Conservation (phyloP, 331 rosid species). For the Stylosanthes scabra region DNA sequence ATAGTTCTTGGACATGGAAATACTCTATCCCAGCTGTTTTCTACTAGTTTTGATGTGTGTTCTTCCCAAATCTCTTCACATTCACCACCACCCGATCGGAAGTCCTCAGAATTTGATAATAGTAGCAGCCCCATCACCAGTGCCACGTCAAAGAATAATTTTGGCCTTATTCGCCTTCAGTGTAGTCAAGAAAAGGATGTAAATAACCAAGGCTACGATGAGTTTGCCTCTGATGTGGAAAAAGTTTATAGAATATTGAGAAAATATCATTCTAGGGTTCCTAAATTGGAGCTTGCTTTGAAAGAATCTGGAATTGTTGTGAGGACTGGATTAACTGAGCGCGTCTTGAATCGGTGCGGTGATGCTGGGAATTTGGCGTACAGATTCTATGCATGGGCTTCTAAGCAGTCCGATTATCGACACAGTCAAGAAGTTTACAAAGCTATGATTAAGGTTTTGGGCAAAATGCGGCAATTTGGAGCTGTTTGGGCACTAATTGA, state of each 20-base stretch:
- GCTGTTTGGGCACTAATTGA: slow-evolving; percentile 83
- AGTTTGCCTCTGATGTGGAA: slow-evolving; percentile 74
- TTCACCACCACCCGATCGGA: slow-evolving; percentile 8
- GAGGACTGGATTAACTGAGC: slow-evolving; percentile 70
- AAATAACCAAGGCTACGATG: slow-evolving; percentile 45
- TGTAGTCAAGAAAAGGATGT: slow-evolving; percentile 14
- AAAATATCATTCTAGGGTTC: slow-evolving; percentile 75
- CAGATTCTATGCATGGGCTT: slow-evolving; percentile 75
- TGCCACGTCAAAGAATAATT: slow-evolving; percentile 23
- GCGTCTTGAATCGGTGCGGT: slow-evolving; percentile 73
- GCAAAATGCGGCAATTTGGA: slow-evolving; percentile 87
- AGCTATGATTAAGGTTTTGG: slow-evolving; percentile 70
- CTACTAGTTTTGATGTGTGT: slow-evolving; percentile 25
- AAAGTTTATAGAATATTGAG: slow-evolving; percentile 68
- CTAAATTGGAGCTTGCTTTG: slow-evolving; percentile 79
- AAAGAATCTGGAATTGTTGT: slow-evolving; percentile 73
- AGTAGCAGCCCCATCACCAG: not conserved
- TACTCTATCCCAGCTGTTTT: slow-evolving; percentile 4
- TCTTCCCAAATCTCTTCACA: slow-evolving; percentile 26
- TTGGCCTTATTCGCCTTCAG: slow-evolving; percentile 53
- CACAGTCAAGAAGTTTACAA: slow-evolving; percentile 69
- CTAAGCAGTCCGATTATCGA: slow-evolving; percentile 64
- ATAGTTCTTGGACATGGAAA: slow-evolving; percentile 3
- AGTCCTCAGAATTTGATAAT: slow-evolving; percentile 2
- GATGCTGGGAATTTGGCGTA: slow-evolving; percentile 87